Conservation (phyloP, 1,139 yeast genomes). For the Magnusiomyces tetraspermus region DNA sequence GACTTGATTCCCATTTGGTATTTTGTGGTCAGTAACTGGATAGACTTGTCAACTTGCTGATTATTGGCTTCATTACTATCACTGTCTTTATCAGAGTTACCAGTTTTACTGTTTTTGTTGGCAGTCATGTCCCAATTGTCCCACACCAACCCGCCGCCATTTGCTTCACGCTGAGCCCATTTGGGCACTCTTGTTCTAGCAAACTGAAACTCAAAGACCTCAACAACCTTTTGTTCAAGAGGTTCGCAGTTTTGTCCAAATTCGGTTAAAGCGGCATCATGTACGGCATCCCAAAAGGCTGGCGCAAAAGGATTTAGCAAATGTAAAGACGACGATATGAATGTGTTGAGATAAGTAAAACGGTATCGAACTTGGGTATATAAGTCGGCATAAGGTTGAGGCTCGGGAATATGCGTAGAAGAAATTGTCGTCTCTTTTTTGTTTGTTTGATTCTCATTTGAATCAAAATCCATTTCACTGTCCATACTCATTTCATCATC, state of each 20-base stretch:
- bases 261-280: conserved; percentile 29
- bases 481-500: too few relatives aligned
- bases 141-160: background rate
- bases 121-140: background rate
- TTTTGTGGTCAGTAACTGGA: background rate
- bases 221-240: conserved; percentile 40
- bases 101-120: background rate
- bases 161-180: background rate
- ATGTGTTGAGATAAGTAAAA: background rate
- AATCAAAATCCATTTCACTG: too few relatives aligned
- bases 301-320: background rate
- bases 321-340: background rate
- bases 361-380: too few relatives aligned
- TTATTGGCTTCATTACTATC: background rate
- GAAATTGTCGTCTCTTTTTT: background rate
- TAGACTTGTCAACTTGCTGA: background rate
- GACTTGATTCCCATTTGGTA: background rate
- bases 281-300: conserved; percentile 32
- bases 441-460: too few relatives aligned
- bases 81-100: background rate
- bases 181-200: conserved; percentile 2
- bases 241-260: conserved; percentile 29
- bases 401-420: too few relatives aligned
- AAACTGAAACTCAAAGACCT: conserved; percentile 60
- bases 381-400: too few relatives aligned